Evolutionary conservation across 177 flowering plant genomes (phyloP).

Genomic region (Vitis hybrid): DNA sequence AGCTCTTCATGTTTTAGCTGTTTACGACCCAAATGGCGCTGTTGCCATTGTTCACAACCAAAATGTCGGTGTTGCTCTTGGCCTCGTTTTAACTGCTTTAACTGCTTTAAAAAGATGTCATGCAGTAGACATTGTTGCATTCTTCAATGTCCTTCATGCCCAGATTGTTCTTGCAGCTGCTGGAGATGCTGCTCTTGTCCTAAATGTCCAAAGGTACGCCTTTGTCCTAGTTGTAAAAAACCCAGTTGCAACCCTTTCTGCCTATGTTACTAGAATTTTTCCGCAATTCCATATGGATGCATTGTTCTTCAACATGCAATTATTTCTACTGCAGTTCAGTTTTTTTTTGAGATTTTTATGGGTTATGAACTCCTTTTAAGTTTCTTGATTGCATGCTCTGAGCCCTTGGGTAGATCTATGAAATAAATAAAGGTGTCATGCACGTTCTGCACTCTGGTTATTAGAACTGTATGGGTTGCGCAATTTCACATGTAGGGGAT

Average conservation of each 20-base stretch:
- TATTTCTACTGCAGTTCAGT: neutral
- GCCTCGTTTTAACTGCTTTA: constrained; percentile 26
- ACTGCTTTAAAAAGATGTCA: constrained; percentile 2
- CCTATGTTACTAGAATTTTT: constrained; percentile 23
- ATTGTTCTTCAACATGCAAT: neutral
- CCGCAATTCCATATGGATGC: constrained; percentile 1
- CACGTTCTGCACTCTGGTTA: too few relatives aligned
- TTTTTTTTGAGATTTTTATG: neutral
- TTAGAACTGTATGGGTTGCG: too few relatives aligned
- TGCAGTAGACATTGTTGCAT: constrained; percentile 31
- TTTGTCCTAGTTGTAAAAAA: constrained; percentile 34
- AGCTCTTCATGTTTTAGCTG: too few relatives aligned
- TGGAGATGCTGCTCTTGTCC: constrained; percentile 33
- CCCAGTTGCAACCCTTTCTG: constrained; percentile 34
- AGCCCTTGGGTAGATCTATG: neutral
- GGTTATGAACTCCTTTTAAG: too few relatives aligned
- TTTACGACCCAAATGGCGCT: too few relatives aligned
- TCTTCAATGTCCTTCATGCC: constrained; percentile 22
- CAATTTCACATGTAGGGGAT: neutral
- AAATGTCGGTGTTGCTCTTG: constrained; percentile 25
- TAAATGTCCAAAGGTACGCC: constrained; percentile 35
- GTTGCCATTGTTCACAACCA: too few relatives aligned
- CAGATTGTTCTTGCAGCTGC: constrained; percentile 28
- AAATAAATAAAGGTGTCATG: too few relatives aligned
- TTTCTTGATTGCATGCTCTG: too few relatives aligned